Conservation (phyloP, 352 stramenopile genomes). For the Globisporangium iwayamae region DNA sequence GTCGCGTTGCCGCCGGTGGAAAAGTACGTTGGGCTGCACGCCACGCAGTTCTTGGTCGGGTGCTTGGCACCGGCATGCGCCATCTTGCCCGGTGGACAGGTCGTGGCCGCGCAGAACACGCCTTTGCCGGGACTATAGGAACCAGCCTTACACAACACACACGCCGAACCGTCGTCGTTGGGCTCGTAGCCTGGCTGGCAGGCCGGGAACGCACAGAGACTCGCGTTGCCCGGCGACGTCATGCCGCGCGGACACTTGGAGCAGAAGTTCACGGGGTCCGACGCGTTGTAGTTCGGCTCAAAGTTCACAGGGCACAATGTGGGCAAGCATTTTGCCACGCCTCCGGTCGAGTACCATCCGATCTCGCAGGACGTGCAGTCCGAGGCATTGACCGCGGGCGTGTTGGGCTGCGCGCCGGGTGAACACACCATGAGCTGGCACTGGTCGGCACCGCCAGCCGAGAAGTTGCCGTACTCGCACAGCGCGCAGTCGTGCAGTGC, state of each 20-base stretch:
- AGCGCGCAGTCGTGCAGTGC: slow-evolving; percentile 20
- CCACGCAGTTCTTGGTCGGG: slow-evolving; percentile 23
- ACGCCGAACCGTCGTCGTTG: slow-evolving; percentile 25
- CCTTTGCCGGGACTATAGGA: slow-evolving; percentile 29
- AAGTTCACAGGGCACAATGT: slow-evolving; percentile 28
- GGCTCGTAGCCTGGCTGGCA: slow-evolving; percentile 46
- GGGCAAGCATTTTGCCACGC: slow-evolving; percentile 18
- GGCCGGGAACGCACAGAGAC: slow-evolving; percentile 28
- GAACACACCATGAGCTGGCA: slow-evolving; percentile 32
- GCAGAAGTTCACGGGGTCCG: slow-evolving; percentile 27
- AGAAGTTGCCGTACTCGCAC: slow-evolving; percentile 33
- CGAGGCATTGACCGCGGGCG: slow-evolving; percentile 14
- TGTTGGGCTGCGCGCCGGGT: slow-evolving; percentile 25
- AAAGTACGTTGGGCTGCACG: slow-evolving; percentile 28
- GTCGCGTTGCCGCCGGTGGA: slow-evolving; percentile 29
- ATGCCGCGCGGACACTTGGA: slow-evolving; percentile 28
- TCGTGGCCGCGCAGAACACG: slow-evolving; percentile 24
- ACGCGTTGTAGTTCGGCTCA: slow-evolving; percentile 27
- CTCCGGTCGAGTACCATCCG: slow-evolving; percentile 34
- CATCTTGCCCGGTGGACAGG: slow-evolving; percentile 25
- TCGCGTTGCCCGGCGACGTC: slow-evolving; percentile 29
- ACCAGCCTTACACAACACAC: slow-evolving; percentile 24
- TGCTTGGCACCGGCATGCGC: slow-evolving; percentile 21
- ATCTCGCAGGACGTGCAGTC: slow-evolving; percentile 30
- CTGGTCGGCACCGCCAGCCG: slow-evolving; percentile 22